A percentile compares a stretch with the other conserved stretches of the same genome.
Evolutionary conservation across 192 early-diverging fungal species (phyloP).

Genomic region (Phycomyces blakesleeanus): DNA sequence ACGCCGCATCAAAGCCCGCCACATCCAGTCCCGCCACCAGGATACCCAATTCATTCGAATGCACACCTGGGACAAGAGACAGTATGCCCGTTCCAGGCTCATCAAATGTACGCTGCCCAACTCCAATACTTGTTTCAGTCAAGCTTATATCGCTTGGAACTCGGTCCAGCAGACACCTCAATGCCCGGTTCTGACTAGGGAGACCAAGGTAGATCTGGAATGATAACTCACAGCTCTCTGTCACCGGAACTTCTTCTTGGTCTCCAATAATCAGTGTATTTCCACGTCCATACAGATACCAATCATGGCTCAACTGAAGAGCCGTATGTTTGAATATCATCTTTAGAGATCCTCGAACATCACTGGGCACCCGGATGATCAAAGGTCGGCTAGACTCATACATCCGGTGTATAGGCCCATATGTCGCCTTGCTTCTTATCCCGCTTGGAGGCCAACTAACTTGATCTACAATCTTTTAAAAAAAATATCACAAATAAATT

Average conservation of each 20-base stretch:
- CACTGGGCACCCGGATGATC: constrained; percentile 44
- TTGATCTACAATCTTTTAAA: constrained; percentile 1
- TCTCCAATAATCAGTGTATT: constrained; percentile 58
- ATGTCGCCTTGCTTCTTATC: background rate
- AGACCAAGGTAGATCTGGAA: constrained; percentile 3
- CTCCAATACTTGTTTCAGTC: background rate
- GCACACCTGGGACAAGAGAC: constrained; percentile 38
- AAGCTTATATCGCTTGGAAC: background rate
- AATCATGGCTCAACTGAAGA: constrained; percentile 55
- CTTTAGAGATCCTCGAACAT: background rate
- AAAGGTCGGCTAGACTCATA: constrained; percentile 44
- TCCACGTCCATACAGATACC: constrained; percentile 63
- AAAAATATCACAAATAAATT: constrained; percentile 4
- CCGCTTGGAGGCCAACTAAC: background rate
- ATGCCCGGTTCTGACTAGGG: constrained; percentile 11
- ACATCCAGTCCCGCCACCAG: constrained; percentile 43
- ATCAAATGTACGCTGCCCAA: background rate
- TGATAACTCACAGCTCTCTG: constrained; percentile 13
- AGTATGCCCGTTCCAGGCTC: constrained; percentile 35
- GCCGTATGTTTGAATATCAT: constrained; percentile 42
- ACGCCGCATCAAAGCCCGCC: constrained; percentile 35
- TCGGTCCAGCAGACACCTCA: background rate
- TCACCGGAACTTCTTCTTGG: constrained; percentile 40
- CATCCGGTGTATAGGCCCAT: constrained; percentile 58
- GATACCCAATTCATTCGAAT: constrained; percentile 30